These are phyloP conservation scores for Mortierella sp. DNA, from an alignment of 371 early-diverging fungal species.

Conservation along the genomic window DNA sequence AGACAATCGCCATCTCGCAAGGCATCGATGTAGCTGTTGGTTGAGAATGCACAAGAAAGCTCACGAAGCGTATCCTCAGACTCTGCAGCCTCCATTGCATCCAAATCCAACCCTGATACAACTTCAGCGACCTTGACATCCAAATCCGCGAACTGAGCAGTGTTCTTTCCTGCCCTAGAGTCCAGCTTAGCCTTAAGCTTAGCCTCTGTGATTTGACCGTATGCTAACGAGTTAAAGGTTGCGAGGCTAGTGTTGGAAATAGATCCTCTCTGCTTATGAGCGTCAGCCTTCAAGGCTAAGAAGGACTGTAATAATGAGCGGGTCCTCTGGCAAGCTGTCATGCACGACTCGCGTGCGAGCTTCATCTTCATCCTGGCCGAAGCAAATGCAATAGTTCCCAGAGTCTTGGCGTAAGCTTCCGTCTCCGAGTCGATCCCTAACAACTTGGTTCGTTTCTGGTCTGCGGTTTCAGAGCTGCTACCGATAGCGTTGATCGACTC, in stretches of 20 bases:
- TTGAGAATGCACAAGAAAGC: constrained; percentile 56
- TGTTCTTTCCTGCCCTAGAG: constrained; percentile 54
- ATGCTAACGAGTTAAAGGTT: constrained; percentile 58
- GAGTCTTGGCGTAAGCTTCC: constrained; percentile 19
- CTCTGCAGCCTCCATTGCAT: constrained; percentile 39
- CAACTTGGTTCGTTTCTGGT: constrained; percentile 23
- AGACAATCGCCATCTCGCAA: constrained; percentile 58
- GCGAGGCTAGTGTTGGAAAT: constrained; percentile 59
- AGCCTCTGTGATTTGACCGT: constrained; percentile 47
- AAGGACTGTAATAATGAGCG: constrained; percentile 32
- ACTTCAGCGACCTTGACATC: constrained; percentile 50
- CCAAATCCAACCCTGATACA: constrained; percentile 49
- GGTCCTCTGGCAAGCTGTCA: constrained; percentile 24
- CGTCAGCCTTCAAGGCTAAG: constrained; percentile 50
- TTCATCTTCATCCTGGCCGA: constrained; percentile 30
- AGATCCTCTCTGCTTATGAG: constrained; percentile 52
- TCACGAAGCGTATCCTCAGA: constrained; percentile 41
- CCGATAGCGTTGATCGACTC: constrained; percentile 34
- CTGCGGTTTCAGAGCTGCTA: background rate
- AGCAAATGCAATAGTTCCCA: constrained; percentile 25
- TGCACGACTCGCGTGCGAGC: constrained; percentile 17
- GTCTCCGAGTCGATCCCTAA: constrained; percentile 32
- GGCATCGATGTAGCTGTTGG: constrained; percentile 58
- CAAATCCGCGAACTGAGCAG: constrained; percentile 45
- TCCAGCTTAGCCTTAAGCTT: constrained; percentile 55